Base-by-base conservation (phyloP, 805 yeast species). In the Candida taoyuanica region DNA sequence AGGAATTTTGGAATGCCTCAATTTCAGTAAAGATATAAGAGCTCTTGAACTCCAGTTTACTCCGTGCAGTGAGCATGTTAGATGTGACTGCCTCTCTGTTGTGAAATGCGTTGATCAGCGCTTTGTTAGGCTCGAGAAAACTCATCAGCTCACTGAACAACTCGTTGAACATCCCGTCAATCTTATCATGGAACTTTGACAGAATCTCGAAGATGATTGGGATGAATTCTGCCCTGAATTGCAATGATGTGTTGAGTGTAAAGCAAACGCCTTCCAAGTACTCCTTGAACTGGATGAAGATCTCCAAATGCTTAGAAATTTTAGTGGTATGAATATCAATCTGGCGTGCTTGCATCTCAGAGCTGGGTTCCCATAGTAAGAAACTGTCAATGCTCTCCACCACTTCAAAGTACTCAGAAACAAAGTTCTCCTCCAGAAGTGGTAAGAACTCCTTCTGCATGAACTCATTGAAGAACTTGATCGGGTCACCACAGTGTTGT, bases 391-490 rank as follows among this genome's bases (percentile, higher is more conserved):
- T 51, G 30, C 62, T 53, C 36, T 65, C 63, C 49, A 73, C 62
- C 18, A 68, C 60, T 15, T 66, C 70, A 8, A 70, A 70, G 51
- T 83, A 82, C 12, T 76, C 68, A 25, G 59, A 52, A 23, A 70
- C 63, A 16, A 87, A 62, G 1, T 79, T 73, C 25, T 68, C 71
- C 33, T 77, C 77, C 13, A 88, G 65, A 30, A 76, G 75, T 1
- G 87, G 78, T 33, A 83, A 65, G 50, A 82, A 87, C 5, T 76
- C 70, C 8, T 64, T 60, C 31, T 66, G 68, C 86, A 89, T 78
- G 48, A 82, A 83, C 4, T 68, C 67, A 20, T 71, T 69, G 56
- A 85, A 78, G 55, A 85, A 81, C 7, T 51, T 18, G 17, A 39
- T 51, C 7, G 71, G 67, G n/a, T 58, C 53, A 14, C 48, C 47